phyloP scores from a whole-genome alignment of 345 rosid species.

The Nephelium lappaceum region DNA sequence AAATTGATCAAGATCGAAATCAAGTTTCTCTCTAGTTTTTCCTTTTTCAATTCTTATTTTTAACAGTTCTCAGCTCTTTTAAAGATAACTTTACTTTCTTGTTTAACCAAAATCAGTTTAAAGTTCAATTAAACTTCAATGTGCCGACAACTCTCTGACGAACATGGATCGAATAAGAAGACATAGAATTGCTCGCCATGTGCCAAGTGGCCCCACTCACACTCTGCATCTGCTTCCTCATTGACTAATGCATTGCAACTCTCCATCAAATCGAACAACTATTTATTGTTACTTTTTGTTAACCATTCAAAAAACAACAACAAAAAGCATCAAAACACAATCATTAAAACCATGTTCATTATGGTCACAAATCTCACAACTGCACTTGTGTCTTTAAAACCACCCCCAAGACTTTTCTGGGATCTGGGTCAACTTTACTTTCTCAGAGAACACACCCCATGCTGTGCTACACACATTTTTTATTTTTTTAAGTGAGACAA shows the following conservation, averaged over 20 bases:
- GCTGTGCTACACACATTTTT: not conserved
- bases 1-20: too few relatives aligned
- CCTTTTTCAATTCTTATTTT: too few relatives aligned
- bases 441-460: conserved; percentile 8
- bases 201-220: not conserved
- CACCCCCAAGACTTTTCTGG: not conserved
- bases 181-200: not conserved
- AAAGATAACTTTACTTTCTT: too few relatives aligned
- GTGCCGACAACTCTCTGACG: not conserved
- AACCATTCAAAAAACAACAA: not conserved
- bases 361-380: not conserved
- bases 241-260: not conserved
- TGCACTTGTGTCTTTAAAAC: not conserved
- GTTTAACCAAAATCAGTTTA: not conserved
- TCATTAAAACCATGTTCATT: conserved; percentile 3
- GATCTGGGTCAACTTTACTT: conserved; percentile 14
- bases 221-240: not conserved
- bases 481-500: not conserved
- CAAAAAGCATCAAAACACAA: conserved; percentile 6
- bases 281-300: too few relatives aligned
- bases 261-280: not conserved
- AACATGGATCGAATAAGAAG: not conserved
- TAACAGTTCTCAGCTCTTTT: too few relatives aligned
- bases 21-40: too few relatives aligned
- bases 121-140: too few relatives aligned